A percentile compares a stretch with the other conserved stretches of the same genome.
These are phyloP conservation scores for Thalassiosira mediterranea DNA, from an alignment of 352 stramenopile species.

Conservation along the genomic window DNA sequence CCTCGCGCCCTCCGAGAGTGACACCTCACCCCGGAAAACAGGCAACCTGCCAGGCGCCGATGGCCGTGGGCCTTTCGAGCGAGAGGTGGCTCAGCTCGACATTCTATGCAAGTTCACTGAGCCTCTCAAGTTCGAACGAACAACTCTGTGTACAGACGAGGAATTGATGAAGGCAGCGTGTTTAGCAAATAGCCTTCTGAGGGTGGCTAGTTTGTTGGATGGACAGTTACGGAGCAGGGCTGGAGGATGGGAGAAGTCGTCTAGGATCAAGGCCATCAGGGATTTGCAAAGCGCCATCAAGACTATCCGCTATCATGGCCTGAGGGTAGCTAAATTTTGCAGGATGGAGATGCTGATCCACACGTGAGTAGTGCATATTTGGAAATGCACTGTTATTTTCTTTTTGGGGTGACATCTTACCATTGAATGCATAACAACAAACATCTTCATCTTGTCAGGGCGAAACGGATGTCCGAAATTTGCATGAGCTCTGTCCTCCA, in stretches of 20 bases:
- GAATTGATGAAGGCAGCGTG: conserved; percentile 74
- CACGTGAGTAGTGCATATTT: too few species aligned
- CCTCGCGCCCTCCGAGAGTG: conserved; percentile 36
- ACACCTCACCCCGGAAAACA: conserved; percentile 34
- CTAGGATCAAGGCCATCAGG: conserved; percentile 64
- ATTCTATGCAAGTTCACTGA: conserved; percentile 66
- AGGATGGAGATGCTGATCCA: conserved; percentile 76
- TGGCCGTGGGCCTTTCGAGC: conserved; percentile 39
- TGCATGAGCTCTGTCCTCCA: conserved; percentile 77
- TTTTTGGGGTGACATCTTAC: too few species aligned
- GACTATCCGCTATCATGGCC: conserved; percentile 72
- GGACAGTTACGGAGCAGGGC: conserved; percentile 61
- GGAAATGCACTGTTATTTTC: too few species aligned
- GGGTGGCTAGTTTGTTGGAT: conserved; percentile 75
- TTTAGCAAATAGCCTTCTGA: conserved; percentile 73
- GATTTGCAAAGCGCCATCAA: conserved; percentile 77
- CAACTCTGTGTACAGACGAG: conserved; percentile 71
- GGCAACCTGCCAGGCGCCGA: conserved; percentile 18
- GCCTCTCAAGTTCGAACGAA: conserved; percentile 53
- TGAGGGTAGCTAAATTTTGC: conserved; percentile 82
- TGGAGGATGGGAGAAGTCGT: conserved; percentile 56
- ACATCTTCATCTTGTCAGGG: too few species aligned
- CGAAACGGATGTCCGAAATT: conserved; percentile 71
- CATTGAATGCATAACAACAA: too few species aligned
- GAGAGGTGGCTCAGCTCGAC: conserved; percentile 65